Evolutionary conservation across 257 asterid species (phyloP), one percentile per base, ranked within the genome.

Genomic region (Solanum etuberosum): DNA sequence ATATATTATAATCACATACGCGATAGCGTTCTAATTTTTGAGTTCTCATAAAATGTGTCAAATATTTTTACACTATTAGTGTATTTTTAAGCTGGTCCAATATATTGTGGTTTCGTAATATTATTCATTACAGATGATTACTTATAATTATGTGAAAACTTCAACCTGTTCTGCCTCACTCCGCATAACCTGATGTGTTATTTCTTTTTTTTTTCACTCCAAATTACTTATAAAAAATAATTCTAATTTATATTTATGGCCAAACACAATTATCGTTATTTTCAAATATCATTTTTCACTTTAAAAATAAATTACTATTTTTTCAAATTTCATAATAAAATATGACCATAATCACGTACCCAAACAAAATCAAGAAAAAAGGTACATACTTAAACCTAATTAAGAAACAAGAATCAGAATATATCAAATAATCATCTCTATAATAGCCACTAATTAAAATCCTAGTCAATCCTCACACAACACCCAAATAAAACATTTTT

Each of bases 91-190:
- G 9, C 1, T 25, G 5, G n/a, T 51, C n/a, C 61, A 51, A 6
- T 51, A 51, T 0, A 51, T 51, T 54, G n/a, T 1, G n/a, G 4
- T 18, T 54, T 18, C 9, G 4, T 54, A 54, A 18, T 54, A 54
- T 54, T 54, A 54, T 51, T 51, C 18, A 54, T 54, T 18, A 16
- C n/a, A 0, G 15, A 18, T 0, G 0, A 3, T 21, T 25, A 77
- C 21, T 0, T 38, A 15, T 7, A 77, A 4, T n/a, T 13, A 48
- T 48, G 23, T 54, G 25, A 51, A 18, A 51, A 7, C n/a, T 0
- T 54, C 0, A 54, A 54, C 0, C n/a, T 6, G 11, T 20, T 0
- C 2, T 6, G n/a, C n/a, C 21, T 15, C 7, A 15, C 21, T 5
- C 0, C 10, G 1, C 63, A 16, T 51, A 54, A 54, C 0, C 11